Evolutionary conservation across 257 asterid genomes (phyloP), one percentile per base, ranked within the genome.

Genomic region (Solanum lycopersicoides): DNA sequence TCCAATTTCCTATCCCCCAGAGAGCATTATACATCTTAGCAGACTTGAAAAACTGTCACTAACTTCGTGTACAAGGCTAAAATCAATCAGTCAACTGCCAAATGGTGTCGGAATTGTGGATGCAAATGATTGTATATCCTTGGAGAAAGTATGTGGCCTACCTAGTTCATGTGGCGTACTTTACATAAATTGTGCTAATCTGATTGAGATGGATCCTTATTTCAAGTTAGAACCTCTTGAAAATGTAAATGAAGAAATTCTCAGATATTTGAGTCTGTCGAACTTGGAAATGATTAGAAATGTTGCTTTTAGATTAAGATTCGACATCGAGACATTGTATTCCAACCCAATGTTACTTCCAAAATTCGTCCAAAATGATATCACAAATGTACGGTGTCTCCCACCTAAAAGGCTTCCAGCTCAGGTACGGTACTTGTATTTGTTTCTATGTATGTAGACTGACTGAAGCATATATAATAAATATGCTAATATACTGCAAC

Each of bases 211-310:
- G 71, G 50, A 12, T 16, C 5, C 53, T 56, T 16, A 32, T 56
- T 83, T 83, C 86, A 83, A 83, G 73, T 53, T 53, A 83, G 86
- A 83, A 83, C 72, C 74, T 65, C 71, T 83, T 60, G 73, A 83
- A 18, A 41, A 83, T 23, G 72, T 53, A 14, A 37, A 83, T 30
- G 69, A 4, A 53, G 73, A 83, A 39, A 83, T 21, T 63, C 71
- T 56, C 12, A 34, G 71, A 39, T 34, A 63, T 50, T 83, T 35
- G 73, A 35, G 73, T 32, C 50, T 83, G 37, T 59, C 73, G 41
- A 83, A 83, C 34, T 10, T 83, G 23, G 86, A 83, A 41, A 16
- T 53, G 53, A 34, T 83, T 35, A 65, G 9, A 53, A 23, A 83
- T 53, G 50, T 53, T 83, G 10, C 34, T 37, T 59, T 83, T 77